Evolutionary conservation across 306 rosid genomes (phyloP).

Genomic region (Cicer bijugum): DNA sequence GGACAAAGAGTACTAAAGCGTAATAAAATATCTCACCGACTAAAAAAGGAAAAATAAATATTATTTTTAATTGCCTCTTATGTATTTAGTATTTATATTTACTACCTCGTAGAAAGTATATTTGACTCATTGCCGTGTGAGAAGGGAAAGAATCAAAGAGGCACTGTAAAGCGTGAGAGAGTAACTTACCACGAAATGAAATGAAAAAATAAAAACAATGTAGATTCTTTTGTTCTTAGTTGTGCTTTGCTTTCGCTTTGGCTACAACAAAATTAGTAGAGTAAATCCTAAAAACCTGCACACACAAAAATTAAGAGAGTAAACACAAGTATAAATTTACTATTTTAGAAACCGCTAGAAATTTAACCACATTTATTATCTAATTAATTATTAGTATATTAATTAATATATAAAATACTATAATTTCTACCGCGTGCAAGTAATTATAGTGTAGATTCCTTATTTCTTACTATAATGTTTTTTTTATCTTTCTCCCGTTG

Average conservation of each 20-base stretch:
- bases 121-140: neutral
- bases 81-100: neutral
- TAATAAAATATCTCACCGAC: neutral
- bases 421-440: neutral
- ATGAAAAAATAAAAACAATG: neutral
- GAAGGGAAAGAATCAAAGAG: constrained; percentile 10
- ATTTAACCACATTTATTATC: neutral
- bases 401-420: neutral
- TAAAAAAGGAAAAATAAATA: neutral
- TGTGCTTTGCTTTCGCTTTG: neutral
- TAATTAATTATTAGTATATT: neutral
- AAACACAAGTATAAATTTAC: neutral
- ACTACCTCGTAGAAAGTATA: neutral
- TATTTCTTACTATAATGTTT: too few relatives aligned
- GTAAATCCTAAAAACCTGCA: neutral
- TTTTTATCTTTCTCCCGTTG: too few relatives aligned
- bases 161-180: neutral
- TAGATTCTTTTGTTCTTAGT: neutral
- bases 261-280: too few relatives aligned
- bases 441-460: neutral
- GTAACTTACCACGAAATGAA: constrained; percentile 16
- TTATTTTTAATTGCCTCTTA: neutral
- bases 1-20: too few relatives aligned
- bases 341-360: neutral
- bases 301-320: neutral